phyloP scores from a whole-genome alignment of 495 filamentous ascomycete genomes.

The Penicillium coprophilum region DNA sequence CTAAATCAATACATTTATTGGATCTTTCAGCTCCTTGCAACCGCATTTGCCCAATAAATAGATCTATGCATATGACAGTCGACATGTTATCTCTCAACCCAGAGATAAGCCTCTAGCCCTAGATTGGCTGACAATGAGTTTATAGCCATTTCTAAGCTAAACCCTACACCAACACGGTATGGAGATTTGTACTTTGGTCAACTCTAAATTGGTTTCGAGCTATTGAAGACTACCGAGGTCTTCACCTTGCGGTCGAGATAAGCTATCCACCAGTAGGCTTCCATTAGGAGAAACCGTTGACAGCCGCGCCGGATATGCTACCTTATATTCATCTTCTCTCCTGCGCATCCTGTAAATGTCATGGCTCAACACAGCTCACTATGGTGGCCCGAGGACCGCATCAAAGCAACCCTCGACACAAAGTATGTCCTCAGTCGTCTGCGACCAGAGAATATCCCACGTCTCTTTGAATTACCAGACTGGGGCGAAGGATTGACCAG shows the following conservation, averaged over 20 bases:
- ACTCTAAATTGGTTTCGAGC: no score
- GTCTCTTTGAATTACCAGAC: conserved; percentile 65
- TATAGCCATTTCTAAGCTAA: no score
- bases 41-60: not conserved
- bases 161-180: no score
- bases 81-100: conserved; percentile 6
- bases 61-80: conserved; percentile 1
- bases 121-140: conserved; percentile 21
- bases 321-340: conserved; percentile 9
- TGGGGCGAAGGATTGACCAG: conserved; percentile 91
- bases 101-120: conserved; percentile 18
- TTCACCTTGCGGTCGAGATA: conserved; percentile 36
- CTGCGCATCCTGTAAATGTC: no score
- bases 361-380: conserved; percentile 43
- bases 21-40: not conserved
- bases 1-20: conserved; percentile 3
- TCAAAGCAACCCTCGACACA: conserved; percentile 68
- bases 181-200: no score
- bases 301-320: not conserved
- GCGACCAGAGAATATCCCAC: conserved; percentile 60
- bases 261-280: conserved; percentile 26
- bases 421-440: conserved; percentile 68
- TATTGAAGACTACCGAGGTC: no score
- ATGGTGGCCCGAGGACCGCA: conserved; percentile 82
- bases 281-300: not conserved